A percentile compares a stretch with the other conserved stretches of the same genome.
Conservation (phyloP, 805 yeast species). For the Yamadazyma philogaea region DNA sequence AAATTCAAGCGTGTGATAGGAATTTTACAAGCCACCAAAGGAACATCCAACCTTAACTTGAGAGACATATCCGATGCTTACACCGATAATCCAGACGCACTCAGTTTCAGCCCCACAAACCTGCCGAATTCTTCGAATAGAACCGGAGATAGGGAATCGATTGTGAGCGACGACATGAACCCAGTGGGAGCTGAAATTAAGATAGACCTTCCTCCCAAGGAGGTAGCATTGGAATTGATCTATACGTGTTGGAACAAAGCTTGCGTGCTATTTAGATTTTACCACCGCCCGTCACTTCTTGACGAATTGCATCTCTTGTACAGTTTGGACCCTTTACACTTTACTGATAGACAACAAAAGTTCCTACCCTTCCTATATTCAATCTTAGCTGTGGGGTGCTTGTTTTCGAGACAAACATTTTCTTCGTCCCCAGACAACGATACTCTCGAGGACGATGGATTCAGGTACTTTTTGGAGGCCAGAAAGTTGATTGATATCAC, state of each 20-base stretch:
- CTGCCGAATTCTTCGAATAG: conserved; percentile 13
- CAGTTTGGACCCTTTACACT: conserved; percentile 68
- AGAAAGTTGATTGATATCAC: conserved; percentile 76
- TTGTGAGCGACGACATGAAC: conserved; percentile 27
- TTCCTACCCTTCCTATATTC: conserved; percentile 80
- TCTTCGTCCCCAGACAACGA: conserved; percentile 8
- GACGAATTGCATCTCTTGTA: conserved; percentile 73
- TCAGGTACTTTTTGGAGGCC: conserved; percentile 76
- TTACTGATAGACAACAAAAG: conserved; percentile 68
- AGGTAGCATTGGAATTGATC: conserved; percentile 65
- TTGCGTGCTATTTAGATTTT: conserved; percentile 79
- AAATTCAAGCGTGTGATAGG: conserved; percentile 28
- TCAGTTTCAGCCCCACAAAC: conserved; percentile 4
- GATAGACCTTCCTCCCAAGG: conserved; percentile 72
- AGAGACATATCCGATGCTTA: conserved; percentile 29
- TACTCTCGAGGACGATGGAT: conserved; percentile 69
- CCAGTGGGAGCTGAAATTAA: conserved; percentile 45
- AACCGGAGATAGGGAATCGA: conserved; percentile 3
- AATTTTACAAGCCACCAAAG: background rate
- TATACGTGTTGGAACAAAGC: conserved; percentile 82
- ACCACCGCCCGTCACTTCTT: conserved; percentile 78
- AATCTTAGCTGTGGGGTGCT: conserved; percentile 84
- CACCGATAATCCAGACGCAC: conserved; percentile 21
- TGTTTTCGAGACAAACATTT: conserved; percentile 52
- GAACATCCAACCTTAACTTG: conserved; percentile 14